Percentiles rank a stretch among this genome's conserved stretches.
Conservation (phyloP, 2,329 filamentous ascomycete species). For the Didymella pomorum region DNA sequence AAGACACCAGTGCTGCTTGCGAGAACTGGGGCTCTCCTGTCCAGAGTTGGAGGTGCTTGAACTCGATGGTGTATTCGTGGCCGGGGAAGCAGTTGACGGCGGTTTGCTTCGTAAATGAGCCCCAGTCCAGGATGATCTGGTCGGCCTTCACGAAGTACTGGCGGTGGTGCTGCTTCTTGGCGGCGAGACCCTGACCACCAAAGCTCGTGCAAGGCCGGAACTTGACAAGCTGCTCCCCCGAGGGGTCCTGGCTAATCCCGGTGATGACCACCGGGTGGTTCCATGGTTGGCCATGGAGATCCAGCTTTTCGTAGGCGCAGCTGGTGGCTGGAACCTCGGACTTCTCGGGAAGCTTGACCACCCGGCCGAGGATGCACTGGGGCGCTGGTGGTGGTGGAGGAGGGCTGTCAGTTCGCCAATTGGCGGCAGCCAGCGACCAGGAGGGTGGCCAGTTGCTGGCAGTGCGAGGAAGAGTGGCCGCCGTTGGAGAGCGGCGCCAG, state of each 20-base stretch:
- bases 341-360: slow-evolving; percentile 2
- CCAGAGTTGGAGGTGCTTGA: slow-evolving; percentile 23
- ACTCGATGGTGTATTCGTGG: slow-evolving; percentile 26
- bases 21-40: slow-evolving; percentile 7
- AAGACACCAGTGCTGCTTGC: slow-evolving; percentile 11
- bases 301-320: neutral
- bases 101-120: slow-evolving; percentile 25
- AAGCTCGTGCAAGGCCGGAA: slow-evolving; percentile 27
- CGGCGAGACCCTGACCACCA: slow-evolving; percentile 6
- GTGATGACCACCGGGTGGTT: slow-evolving; percentile 23
- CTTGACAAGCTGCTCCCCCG: slow-evolving; percentile 16
- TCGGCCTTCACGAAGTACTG: slow-evolving; percentile 25
- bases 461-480: neutral
- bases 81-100: slow-evolving; percentile 31
- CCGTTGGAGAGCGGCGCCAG: neutral
- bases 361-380: slow-evolving; percentile 2
- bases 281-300: slow-evolving; percentile 2
- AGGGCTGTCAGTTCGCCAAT: neutral
- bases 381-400: neutral
- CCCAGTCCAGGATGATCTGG: slow-evolving; percentile 9
- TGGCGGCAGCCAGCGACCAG: neutral
- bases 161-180: slow-evolving; percentile 5
- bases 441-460: neutral
- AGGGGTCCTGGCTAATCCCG: neutral
- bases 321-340: neutral